Percentiles rank a stretch among this genome's conserved stretches.
phyloP scores from a whole-genome alignment of 805 yeast species.

The Teunomyces tritomae region DNA sequence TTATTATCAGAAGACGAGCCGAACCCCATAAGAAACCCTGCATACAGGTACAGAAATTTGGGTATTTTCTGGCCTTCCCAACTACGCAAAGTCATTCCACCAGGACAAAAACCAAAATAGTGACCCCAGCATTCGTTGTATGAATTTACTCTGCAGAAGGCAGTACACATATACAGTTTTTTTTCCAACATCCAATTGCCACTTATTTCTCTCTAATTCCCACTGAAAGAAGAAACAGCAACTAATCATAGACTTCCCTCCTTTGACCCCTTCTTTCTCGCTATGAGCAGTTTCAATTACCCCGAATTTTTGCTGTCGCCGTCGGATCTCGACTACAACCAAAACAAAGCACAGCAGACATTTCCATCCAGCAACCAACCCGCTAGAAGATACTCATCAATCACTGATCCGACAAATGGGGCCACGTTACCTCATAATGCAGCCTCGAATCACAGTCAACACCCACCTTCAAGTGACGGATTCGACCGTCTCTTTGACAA shows the following conservation, averaged over 20 bases:
- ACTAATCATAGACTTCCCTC: neutral
- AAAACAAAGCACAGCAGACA: neutral
- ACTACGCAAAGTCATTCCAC: constrained; percentile 2
- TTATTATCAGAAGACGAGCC: constrained; percentile 1
- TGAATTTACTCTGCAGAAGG: neutral
- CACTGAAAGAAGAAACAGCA: neutral
- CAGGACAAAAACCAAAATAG: constrained; percentile 1
- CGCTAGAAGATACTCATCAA: neutral
- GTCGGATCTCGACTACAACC: constrained; percentile 4
- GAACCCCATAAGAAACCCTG: constrained; percentile 1
- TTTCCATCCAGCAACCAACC: too few species aligned
- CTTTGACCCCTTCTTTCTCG: constrained; percentile 13
- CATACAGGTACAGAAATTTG: neutral
- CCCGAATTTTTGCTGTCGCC: constrained; percentile 30
- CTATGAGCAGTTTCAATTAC: constrained; percentile 24
- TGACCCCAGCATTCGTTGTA: constrained; percentile 2
- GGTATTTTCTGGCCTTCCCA: neutral
- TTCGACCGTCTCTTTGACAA: constrained; percentile 26
- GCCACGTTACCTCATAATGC: constrained; percentile 3
- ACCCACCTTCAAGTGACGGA: constrained; percentile 5
- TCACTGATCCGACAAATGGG: neutral
- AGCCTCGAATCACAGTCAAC: constrained; percentile 1
- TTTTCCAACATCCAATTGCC: neutral
- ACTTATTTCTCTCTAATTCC: neutral
- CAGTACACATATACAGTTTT: neutral